Evolutionary conservation across 2,329 filamentous ascomycete species (phyloP).

Genomic region (Pestalotiopsis sp.): DNA sequence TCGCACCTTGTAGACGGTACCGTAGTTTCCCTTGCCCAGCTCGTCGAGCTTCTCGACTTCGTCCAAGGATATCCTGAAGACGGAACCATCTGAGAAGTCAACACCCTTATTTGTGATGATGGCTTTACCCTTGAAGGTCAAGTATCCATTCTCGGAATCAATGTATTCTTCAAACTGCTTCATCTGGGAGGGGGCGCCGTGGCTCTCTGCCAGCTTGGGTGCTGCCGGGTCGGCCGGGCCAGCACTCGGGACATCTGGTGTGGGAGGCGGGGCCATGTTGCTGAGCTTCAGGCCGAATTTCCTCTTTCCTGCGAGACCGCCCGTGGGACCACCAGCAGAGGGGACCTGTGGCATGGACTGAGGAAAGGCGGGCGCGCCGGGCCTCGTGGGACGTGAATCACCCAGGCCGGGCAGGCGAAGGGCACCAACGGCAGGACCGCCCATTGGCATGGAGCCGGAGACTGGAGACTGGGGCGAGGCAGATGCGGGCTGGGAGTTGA

Average conservation of each 20-base stretch:
- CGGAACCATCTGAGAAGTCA: constrained; percentile 86
- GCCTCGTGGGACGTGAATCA: constrained; percentile 31
- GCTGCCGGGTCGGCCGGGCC: constrained; percentile 2
- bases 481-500: constrained; percentile 30
- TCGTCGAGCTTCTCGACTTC: constrained; percentile 90
- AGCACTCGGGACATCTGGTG: constrained; percentile 16
- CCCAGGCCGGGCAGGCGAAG: constrained; percentile 42
- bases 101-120: constrained; percentile 87
- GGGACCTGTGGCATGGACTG: constrained; percentile 57
- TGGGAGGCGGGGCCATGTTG: constrained; percentile 42
- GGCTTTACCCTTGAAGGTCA: constrained; percentile 92
- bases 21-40: constrained; percentile 96
- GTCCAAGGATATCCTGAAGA: constrained; percentile 92
- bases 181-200: constrained; percentile 48
- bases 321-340: constrained; percentile 24
- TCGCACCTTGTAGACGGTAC: constrained; percentile 94
- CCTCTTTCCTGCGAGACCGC: constrained; percentile 65
- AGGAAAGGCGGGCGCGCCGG: constrained; percentile 49
- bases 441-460: constrained; percentile 28
- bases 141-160: constrained; percentile 85
- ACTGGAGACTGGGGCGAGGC: constrained; percentile 31
- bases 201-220: constrained; percentile 32
- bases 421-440: constrained; percentile 42
- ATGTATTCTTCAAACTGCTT: constrained; percentile 76
- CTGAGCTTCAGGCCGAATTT: constrained; percentile 64